Evolutionary conservation across 2,329 filamentous ascomycete genomes (phyloP), one percentile per base, ranked within the genome.

Genomic region (Fusarium haematococcum): DNA sequence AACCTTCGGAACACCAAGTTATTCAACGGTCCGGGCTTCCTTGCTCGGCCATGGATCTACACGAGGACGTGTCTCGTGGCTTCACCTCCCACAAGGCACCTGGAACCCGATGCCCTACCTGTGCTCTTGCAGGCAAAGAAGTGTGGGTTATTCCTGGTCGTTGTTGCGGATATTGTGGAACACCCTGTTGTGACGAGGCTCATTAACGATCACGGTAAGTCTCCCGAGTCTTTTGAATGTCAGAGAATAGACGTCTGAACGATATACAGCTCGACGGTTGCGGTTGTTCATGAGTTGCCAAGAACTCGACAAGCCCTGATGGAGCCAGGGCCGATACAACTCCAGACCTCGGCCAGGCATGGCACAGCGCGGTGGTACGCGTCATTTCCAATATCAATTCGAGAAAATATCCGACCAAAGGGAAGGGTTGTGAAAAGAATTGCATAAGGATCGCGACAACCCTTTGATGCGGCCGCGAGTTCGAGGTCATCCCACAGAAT

Each of bases 121-220:
- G 88, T 74, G 83, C 84, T 60, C 78, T 81, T 48, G 81, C 83
- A 54, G 88, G 88, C 68, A 83, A 86, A 69, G 88, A 89, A 75
- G 86, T 87, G 50, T 90, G 88, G 88, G 88, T 90, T 27, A 87
- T 89, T 69, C 87, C 87, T 35, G 88, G 88, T 62, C 84, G 86
- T 66, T 81, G 81, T 60, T 90, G 88, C 76, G 84, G 85, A 35
- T 85, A 86, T 73, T 89, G 87, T 79, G 86, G 87, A 59, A 88
- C 86, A 27, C 84, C 85, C 6, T 84, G 82, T 56, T 81, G 71
- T 11, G 72, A 75, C 32, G 68, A 73, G 45, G 58, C 39, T 58
- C 63, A 45, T 45, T 56, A 32, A 59, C n/a, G 39, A 45, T 37
- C 23, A 37, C 57, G n/a, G 72, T 75, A 45, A 63, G 69, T 30